A percentile compares a stretch with the other conserved stretches of the same genome.
Conservation (phyloP, 1,139 yeast species). For the Meyerozyma athensensis region DNA sequence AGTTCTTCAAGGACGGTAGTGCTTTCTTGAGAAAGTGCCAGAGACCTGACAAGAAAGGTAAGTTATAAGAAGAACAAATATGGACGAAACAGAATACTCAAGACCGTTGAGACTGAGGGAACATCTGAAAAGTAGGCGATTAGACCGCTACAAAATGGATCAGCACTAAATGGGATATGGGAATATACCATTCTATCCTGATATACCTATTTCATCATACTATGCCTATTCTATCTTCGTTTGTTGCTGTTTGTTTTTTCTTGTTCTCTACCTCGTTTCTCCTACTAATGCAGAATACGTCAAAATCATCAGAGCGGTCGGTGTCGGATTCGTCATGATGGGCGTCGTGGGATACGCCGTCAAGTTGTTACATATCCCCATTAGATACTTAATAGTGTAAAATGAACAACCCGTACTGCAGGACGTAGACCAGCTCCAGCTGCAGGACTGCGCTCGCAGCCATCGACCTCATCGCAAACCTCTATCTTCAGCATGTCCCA, state of each 20-base stretch:
- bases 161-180: too few relatives aligned
- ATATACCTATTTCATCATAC: too few relatives aligned
- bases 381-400: conserved; percentile 92
- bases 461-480: conserved; percentile 3
- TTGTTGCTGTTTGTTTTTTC: background rate
- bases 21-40: conserved; percentile 88
- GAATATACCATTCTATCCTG: too few relatives aligned
- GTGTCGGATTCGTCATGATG: conserved; percentile 94
- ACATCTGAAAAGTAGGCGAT: background rate
- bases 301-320: conserved; percentile 90
- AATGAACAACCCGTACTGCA: background rate
- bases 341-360: conserved; percentile 96
- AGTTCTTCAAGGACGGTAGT: conserved; percentile 85
- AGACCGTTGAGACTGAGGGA: too few relatives aligned
- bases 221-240: too few relatives aligned
- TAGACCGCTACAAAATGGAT: too few relatives aligned
- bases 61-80: too few relatives aligned
- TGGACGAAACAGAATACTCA: too few relatives aligned
- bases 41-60: conserved; percentile 82
- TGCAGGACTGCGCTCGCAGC: background rate
- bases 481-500: conserved; percentile 18
- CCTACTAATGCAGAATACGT: conserved; percentile 60
- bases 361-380: conserved; percentile 93
- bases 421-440: background rate
- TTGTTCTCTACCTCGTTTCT: background rate